phyloP scores from a whole-genome alignment of 106 monocot species.

The Vanilla planifolia region DNA sequence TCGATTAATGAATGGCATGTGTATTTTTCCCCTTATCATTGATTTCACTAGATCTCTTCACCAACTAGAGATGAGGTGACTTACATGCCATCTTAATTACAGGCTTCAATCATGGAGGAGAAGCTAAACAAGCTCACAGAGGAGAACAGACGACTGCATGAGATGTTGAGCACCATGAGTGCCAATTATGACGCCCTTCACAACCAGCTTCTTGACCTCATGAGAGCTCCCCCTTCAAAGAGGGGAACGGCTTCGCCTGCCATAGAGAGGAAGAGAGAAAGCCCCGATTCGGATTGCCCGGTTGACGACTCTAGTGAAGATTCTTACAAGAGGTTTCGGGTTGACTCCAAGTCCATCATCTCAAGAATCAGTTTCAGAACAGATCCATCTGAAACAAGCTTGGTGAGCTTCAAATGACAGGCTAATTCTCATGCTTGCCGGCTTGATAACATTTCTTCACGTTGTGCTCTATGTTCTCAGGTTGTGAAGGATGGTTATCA shows the following conservation, averaged over 20 bases:
- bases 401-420: neutral
- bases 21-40: too few species aligned
- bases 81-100: neutral
- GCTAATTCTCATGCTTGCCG: too few species aligned
- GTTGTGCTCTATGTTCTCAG: neutral
- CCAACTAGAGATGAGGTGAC: neutral
- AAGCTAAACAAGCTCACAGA: slow-evolving; percentile 11
- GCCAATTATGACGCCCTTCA: slow-evolving; percentile 7
- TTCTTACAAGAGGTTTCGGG: neutral
- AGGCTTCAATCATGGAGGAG: neutral
- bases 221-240: neutral
- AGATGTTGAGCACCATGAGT: slow-evolving; percentile 13
- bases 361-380: neutral
- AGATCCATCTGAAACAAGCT: neutral
- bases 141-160: slow-evolving; percentile 20
- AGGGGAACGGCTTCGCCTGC: neutral
- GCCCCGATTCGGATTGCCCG: neutral
- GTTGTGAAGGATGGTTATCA: slow-evolving; percentile 24
- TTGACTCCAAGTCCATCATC: neutral
- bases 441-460: neutral
- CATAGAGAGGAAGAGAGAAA: neutral
- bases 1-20: too few species aligned
- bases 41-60: too few species aligned
- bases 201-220: neutral
- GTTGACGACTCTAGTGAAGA: slow-evolving; percentile 1